Evolutionary conservation across 495 filamentous ascomycete genomes (phyloP), one percentile per base, ranked within the genome.

Genomic region (Pseudotulostoma volvatum): DNA sequence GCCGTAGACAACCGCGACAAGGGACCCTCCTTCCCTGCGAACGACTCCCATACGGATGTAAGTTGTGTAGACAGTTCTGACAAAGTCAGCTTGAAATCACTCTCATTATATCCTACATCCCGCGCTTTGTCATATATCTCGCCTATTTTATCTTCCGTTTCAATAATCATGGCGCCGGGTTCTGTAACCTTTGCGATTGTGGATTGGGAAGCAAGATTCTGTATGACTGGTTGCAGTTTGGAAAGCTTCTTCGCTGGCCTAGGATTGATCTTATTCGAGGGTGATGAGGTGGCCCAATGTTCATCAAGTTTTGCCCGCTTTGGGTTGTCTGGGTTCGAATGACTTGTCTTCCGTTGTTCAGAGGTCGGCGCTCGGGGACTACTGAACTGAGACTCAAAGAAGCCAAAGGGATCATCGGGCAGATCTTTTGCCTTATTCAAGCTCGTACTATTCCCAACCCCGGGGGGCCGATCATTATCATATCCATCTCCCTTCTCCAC

Each of bases 51-150:
- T 3, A 76, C 60, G 9, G 57, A 50, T 2, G 66, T 54, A 31
- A 85, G 64, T 37, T 65, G 59, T 28, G 66, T 58, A 9, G 73
- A 64, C 15, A 71, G 64, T 2, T 68, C 61, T 8, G 73, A 64
- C 28, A 84, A 53, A 5, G 67, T 59, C 18, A 59, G 59, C 20
- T 74, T 65, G 19, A 79, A 49, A 44, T 67, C 66, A 31, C 69
- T 58, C 20, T 73, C 64, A 23, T 70, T 61, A 17, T 72, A 65
- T 18, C 66, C 59, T 7, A 64, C 53, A 20, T 66, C 64, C 14
- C 67, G 60, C 2, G 68, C 67, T 42, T 75, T 73, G 25, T 77
- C 66, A 38, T 73, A 76, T 36, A 78, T 50, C 11, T 47, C 48
- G 33, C 51, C 51, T 19, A 70, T 46, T 33, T 55, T 42, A 43